Evolutionary conservation across 169 alveolate genomes (phyloP), one percentile per base, ranked within the genome.

Genomic region (Babesia sp.): DNA sequence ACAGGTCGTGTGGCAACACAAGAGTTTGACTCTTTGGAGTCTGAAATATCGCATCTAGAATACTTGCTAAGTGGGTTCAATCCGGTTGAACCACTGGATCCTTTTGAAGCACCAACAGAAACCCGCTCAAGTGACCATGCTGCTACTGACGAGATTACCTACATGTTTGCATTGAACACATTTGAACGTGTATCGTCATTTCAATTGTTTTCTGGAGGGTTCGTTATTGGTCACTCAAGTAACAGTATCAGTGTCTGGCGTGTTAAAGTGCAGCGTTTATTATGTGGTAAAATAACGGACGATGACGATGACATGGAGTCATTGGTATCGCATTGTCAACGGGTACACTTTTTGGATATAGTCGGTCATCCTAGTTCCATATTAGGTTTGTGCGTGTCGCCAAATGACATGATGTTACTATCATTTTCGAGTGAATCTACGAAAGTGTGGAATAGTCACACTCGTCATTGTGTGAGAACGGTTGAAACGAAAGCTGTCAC

Each of bases 311-410:
- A 29, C 39, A 50, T 28, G 37, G 87, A 71, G 16, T 33, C 53
- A n/a, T 39, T 72, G 56, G 41, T 50, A 5, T 50, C 59, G 20
- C 37, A 67, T 11, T 42, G 72, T 26, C 66, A 59, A 54, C 29
- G 74, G 42, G 55, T 71, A 11, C 66, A 71, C 73, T 31, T 34
- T 28, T 77, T 58, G 58, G 58, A 45, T 28, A 55, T 22, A 61
- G 64, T 55, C 26, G 78, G 82, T 60, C 83, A 84, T 29, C 64
- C 89, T 9, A 73, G 70, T 41, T 71, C 80, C 42, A 76, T 73
- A 9, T 53, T 67, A 34, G 69, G 75, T n/a, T 54, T 69, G 24
- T 58, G 78, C 12, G 71, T 71, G 37, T 82, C 90, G 77, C 80
- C 79, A 42, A 55, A 70, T 31, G 71, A 41, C 31, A 48, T 24